These are phyloP conservation scores for Taiozyma onychis DNA, from an alignment of 1,139 yeast species.

Conservation along the genomic window DNA sequence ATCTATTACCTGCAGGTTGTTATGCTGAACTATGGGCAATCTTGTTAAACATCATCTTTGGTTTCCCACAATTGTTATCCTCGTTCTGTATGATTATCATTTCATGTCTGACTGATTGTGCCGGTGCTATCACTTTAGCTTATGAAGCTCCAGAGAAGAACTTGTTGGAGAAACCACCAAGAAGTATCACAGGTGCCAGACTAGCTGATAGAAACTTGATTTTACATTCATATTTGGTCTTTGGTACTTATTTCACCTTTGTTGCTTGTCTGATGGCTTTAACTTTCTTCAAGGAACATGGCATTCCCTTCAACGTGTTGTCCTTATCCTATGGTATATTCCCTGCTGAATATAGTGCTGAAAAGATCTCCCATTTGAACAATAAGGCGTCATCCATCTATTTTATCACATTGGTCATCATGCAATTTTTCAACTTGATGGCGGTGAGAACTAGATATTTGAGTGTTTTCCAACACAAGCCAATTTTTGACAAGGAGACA, in stretches of 20 bases:
- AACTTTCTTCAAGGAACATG: conserved; percentile 35
- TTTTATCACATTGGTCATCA: conserved; percentile 43
- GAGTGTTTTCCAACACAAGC: conserved; percentile 39
- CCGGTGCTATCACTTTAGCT: conserved; percentile 40
- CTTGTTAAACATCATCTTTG: conserved; percentile 41
- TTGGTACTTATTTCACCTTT: conserved; percentile 40
- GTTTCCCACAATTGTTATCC: conserved; percentile 46
- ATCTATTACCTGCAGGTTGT: conserved; percentile 50
- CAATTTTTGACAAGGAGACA: conserved; percentile 27
- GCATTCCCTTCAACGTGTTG: conserved; percentile 34
- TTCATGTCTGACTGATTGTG: conserved; percentile 44
- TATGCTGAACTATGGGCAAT: conserved; percentile 52
- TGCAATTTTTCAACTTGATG: conserved; percentile 45
- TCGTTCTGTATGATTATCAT: conserved; percentile 49
- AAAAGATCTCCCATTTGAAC: conserved; percentile 24
- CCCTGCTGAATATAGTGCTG: conserved; percentile 24
- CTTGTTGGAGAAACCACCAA: conserved; percentile 38
- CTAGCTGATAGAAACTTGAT: conserved; percentile 38
- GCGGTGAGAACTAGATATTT: conserved; percentile 41
- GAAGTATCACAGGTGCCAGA: conserved; percentile 38
- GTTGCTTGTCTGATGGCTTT: conserved; percentile 40
- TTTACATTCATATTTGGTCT: conserved; percentile 38
- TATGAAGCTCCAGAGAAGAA: conserved; percentile 42
- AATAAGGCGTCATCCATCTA: conserved; percentile 42
- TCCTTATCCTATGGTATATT: conserved; percentile 36